A percentile compares a stretch with the other conserved stretches of the same genome.
Conservation (phyloP, 306 rosid species). For the Glycine tomentella region DNA sequence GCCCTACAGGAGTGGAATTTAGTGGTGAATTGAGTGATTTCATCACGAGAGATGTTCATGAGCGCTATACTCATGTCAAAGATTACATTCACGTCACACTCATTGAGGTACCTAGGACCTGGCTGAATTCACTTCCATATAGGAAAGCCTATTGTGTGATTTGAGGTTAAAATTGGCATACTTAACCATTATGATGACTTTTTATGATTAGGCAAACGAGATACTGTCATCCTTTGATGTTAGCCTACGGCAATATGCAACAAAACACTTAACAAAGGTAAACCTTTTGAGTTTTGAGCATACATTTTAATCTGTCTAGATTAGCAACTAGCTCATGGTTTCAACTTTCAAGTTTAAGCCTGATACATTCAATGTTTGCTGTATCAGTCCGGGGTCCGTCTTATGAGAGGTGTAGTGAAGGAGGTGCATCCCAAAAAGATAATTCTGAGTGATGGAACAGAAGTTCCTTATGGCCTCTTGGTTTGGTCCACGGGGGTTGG, state of each 20-base stretch:
- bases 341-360: constrained; percentile 15
- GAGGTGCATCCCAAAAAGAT: constrained; percentile 79
- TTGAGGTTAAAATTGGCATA: constrained; percentile 4
- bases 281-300: constrained; percentile 15
- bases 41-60: constrained; percentile 77
- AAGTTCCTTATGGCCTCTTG: constrained; percentile 91
- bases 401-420: constrained; percentile 83
- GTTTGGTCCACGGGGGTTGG: constrained; percentile 99
- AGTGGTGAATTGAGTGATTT: constrained; percentile 98
- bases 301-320: constrained; percentile 10
- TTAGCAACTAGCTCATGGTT: constrained; percentile 15
- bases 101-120: constrained; percentile 68
- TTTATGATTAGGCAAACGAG: constrained; percentile 79
- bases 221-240: constrained; percentile 91
- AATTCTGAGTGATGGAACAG: constrained; percentile 79
- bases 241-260: constrained; percentile 81
- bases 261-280: constrained; percentile 87
- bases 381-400: constrained; percentile 71
- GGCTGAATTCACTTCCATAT: background rate
- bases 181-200: constrained; percentile 29
- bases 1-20: constrained; percentile 98
- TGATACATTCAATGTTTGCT: constrained; percentile 39
- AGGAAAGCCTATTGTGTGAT: background rate
- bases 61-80: constrained; percentile 76
- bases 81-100: constrained; percentile 82